These are phyloP conservation scores for Balakata baccata DNA, from an alignment of 345 rosid genomes.

Conservation along the genomic window DNA sequence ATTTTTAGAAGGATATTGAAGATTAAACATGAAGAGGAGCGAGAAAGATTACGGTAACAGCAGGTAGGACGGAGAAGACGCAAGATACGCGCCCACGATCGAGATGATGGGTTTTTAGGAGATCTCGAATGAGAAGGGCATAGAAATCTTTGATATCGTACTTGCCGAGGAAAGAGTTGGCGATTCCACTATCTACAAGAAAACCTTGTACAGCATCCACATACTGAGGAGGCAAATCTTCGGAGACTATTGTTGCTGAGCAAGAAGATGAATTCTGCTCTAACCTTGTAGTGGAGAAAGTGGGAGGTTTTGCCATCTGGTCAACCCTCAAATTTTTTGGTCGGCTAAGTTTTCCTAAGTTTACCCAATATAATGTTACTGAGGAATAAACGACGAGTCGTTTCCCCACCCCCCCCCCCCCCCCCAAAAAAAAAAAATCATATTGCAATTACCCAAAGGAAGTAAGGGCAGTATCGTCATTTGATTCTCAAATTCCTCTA, in stretches of 20 bases:
- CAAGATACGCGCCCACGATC: conserved; percentile 57
- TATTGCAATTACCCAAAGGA: too few relatives aligned
- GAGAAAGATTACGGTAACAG: conserved; percentile 37
- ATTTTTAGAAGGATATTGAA: too few relatives aligned
- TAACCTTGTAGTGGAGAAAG: not conserved
- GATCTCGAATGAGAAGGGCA: conserved; percentile 43
- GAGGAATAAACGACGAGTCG: too few relatives aligned
- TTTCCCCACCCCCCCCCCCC: too few relatives aligned
- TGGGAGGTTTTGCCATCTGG: too few relatives aligned
- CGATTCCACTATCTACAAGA: conserved; percentile 23
- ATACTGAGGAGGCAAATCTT: conserved; percentile 22
- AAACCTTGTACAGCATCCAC: conserved; percentile 13
- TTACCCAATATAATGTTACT: too few relatives aligned
- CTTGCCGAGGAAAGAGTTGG: conserved; percentile 19
- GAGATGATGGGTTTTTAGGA: conserved; percentile 41
- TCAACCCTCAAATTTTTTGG: too few relatives aligned
- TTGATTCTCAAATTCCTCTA: not conserved
- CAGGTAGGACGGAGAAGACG: conserved; percentile 49
- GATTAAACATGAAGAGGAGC: conserved; percentile 9
- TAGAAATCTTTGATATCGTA: conserved; percentile 38
- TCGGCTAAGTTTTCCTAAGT: too few relatives aligned
- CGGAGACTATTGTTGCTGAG: conserved; percentile 7
- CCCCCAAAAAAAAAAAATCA: too few relatives aligned
- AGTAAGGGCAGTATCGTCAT: too few relatives aligned
- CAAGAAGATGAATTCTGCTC: not conserved